These are phyloP conservation scores for Aspergillus puulaauensis DNA, from an alignment of 2,329 filamentous ascomycete species.

Conservation along the genomic window DNA sequence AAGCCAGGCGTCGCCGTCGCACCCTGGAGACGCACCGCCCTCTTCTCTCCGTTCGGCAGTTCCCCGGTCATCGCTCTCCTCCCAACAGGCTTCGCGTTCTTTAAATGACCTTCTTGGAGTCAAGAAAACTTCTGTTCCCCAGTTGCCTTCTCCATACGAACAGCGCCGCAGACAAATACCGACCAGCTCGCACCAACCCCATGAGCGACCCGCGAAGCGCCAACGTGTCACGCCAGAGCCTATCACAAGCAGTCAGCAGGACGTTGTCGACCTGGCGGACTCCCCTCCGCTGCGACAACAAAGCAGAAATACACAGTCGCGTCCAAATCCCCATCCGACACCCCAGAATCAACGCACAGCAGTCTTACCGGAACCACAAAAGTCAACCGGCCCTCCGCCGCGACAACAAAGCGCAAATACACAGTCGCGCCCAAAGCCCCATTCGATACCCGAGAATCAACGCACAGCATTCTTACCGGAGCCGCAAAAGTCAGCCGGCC, in stretches of 20 bases:
- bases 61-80: conserved; percentile 23
- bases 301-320: neutral
- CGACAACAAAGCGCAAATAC: neutral
- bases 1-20: conserved; percentile 29
- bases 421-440: neutral
- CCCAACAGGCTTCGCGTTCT: conserved; percentile 52
- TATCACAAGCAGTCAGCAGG: conserved; percentile 5
- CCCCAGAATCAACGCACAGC: neutral
- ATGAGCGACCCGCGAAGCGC: conserved; percentile 35
- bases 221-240: conserved; percentile 22
- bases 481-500: neutral
- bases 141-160: conserved; percentile 69
- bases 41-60: conserved; percentile 44
- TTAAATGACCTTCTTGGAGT: conserved; percentile 66
- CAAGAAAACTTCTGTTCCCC: conserved; percentile 63
- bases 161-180: conserved; percentile 20
- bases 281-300: neutral
- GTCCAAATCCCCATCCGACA: neutral
- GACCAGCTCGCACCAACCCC: conserved; percentile 7
- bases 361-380: neutral
- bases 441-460: neutral
- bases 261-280: conserved; percentile 25
- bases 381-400: neutral
- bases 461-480: neutral
- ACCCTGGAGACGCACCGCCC: conserved; percentile 33